Evolutionary conservation across 257 asterid species (phyloP), one percentile per base, ranked within the genome.

Genomic region (Anisodus tanguticus): DNA sequence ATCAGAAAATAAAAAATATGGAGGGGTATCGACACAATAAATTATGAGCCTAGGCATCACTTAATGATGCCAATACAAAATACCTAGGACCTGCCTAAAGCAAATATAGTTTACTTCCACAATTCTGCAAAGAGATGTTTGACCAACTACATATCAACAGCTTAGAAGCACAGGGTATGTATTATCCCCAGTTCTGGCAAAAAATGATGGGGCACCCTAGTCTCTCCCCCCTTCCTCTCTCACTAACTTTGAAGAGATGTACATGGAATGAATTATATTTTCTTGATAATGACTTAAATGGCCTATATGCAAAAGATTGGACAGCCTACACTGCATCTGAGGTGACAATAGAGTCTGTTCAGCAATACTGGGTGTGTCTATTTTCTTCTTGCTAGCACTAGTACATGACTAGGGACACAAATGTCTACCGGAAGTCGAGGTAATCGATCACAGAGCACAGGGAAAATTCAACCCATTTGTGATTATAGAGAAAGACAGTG

Each of bases 401-500:
- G 88, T 83, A 79, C 64, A 83, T 67, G 72, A 87, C 81, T 88
- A 83, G 89, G 89, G 74, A 59, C 57, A 72, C 35, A 77, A 85
- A 78, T 83, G 16, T 76, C 70, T 64, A 78, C 78, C 16, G 13
- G 54, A 35, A 22, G 59, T 70, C 54, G 89, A 85, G 71, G 86
- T 80, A 85, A 78, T 19, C n/a, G 85, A 87, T 47, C 82, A 60
- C 13, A 41, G 81, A 83, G 83, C 86, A 80, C 70, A 16, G 55
- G 72, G 83, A 69, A 79, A 89, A 90, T 41, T 41, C 59, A 85
- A 87, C 85, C 85, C 83, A 88, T 83, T 79, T 87, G 90, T 81
- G 57, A 82, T 90, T 88, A 95, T 87, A 95, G 90, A 43, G 98
- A 92, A 86, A 90, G 91, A 86, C 98, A 95, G 76, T 94, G 95